These are phyloP conservation scores for Penstemon newberryi DNA, from an alignment of 257 asterid species.

Conservation along the genomic window DNA sequence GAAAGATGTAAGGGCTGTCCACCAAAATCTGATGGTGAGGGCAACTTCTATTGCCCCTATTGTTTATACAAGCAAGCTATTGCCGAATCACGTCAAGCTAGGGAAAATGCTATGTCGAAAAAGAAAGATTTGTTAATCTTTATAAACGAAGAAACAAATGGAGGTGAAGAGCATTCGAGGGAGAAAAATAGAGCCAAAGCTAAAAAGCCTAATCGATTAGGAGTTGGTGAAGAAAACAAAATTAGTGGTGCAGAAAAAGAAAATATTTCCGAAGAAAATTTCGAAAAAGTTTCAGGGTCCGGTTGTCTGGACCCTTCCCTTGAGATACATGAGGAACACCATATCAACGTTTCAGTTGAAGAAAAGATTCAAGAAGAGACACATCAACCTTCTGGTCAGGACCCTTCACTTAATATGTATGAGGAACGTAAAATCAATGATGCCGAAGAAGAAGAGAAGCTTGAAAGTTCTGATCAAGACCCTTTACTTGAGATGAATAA, in stretches of 20 bases:
- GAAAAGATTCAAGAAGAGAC: slow-evolving; percentile 30
- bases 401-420: too few species aligned
- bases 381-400: slow-evolving; percentile 20
- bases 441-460: background rate
- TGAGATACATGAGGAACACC: too few species aligned
- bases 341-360: too few species aligned
- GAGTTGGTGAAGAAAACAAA: slow-evolving; percentile 18
- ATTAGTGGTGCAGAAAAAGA: slow-evolving; percentile 21
- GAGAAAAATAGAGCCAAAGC: slow-evolving; percentile 28
- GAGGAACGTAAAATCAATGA: too few species aligned
- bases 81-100: slow-evolving; percentile 49
- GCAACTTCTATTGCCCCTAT: slow-evolving; percentile 75
- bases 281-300: too few species aligned
- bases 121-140: slow-evolving; percentile 62
- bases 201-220: slow-evolving; percentile 25
- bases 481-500: slow-evolving; percentile 21
- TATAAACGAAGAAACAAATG: slow-evolving; percentile 36
- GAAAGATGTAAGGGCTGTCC: slow-evolving; percentile 60
- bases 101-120: slow-evolving; percentile 50
- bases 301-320: too few species aligned
- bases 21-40: slow-evolving; percentile 49
- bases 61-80: slow-evolving; percentile 55
- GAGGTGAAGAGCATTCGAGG: slow-evolving; percentile 30
- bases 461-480: slow-evolving; percentile 1
- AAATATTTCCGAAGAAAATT: background rate